phyloP scores from a whole-genome alignment of 2,329 filamentous ascomycete genomes.

The Rutstroemia sp. region DNA sequence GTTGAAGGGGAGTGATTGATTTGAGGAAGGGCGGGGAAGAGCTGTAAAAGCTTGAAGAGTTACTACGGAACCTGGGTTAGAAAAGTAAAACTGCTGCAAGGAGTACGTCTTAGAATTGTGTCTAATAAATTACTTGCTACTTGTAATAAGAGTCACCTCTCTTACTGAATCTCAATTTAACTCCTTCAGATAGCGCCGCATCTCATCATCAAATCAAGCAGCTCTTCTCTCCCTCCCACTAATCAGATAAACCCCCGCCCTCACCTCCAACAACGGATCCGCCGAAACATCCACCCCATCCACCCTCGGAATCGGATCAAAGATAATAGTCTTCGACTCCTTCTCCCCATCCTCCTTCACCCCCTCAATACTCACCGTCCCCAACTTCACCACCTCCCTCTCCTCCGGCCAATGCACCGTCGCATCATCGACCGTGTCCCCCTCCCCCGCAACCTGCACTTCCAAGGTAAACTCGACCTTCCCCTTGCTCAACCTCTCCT shows the following conservation, averaged over 20 bases:
- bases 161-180: too few species aligned
- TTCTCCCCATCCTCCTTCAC: conserved; percentile 33
- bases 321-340: conserved; percentile 46
- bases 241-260: conserved; percentile 48
- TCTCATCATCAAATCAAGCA: background rate
- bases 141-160: too few species aligned
- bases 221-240: conserved; percentile 44
- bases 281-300: conserved; percentile 43
- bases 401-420: conserved; percentile 47
- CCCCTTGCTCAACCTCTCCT: conserved; percentile 29
- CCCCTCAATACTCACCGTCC: conserved; percentile 38
- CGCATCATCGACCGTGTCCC: conserved; percentile 40
- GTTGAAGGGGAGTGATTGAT: background rate
- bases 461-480: conserved; percentile 38
- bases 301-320: conserved; percentile 49
- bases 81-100: too few species aligned
- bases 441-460: conserved; percentile 42
- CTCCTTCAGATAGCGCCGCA: background rate
- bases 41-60: background rate
- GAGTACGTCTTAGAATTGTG: too few species aligned
- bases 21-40: background rate
- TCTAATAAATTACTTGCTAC: too few species aligned
- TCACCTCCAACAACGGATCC: conserved; percentile 49
- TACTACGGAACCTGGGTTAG: too few species aligned
- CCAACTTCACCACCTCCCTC: conserved; percentile 42